Conservation (phyloP, 768 basidiomycete species). For the Serendipita sp. region DNA sequence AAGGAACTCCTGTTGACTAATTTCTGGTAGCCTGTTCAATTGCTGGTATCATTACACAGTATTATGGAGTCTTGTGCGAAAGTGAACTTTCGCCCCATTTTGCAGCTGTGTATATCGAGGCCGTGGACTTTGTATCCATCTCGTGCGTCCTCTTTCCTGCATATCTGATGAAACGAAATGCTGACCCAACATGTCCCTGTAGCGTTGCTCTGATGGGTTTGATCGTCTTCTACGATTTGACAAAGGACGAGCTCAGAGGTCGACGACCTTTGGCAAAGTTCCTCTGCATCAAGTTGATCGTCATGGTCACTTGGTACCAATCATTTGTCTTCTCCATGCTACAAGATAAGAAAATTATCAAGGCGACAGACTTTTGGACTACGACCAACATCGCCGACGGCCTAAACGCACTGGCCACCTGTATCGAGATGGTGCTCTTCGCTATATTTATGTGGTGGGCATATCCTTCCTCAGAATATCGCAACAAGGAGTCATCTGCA, state of each 20-base stretch:
- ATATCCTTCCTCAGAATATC: constrained; percentile 56
- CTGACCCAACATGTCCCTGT: not conserved
- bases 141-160: constrained; percentile 27
- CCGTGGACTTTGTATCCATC: constrained; percentile 67
- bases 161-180: not conserved
- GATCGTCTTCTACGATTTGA: constrained; percentile 66
- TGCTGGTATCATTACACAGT: constrained; percentile 63
- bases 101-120: constrained; percentile 54
- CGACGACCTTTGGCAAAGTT: constrained; percentile 73
- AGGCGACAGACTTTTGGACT: constrained; percentile 73
- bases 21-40: constrained; percentile 38
- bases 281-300: constrained; percentile 68
- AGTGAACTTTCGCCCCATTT: constrained; percentile 40
- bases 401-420: constrained; percentile 62
- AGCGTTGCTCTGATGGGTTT: constrained; percentile 69
- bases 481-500: not conserved
- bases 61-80: constrained; percentile 50
- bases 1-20: not conserved
- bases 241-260: constrained; percentile 60
- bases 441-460: constrained; percentile 69
- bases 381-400: constrained; percentile 71
- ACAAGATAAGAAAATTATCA: constrained; percentile 44
- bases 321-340: constrained; percentile 53
- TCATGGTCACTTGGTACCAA: constrained; percentile 84
- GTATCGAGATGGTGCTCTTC: constrained; percentile 86